phyloP scores from a whole-genome alignment of 1,284 basidiomycete species.

The Cryptococcus sp. region DNA sequence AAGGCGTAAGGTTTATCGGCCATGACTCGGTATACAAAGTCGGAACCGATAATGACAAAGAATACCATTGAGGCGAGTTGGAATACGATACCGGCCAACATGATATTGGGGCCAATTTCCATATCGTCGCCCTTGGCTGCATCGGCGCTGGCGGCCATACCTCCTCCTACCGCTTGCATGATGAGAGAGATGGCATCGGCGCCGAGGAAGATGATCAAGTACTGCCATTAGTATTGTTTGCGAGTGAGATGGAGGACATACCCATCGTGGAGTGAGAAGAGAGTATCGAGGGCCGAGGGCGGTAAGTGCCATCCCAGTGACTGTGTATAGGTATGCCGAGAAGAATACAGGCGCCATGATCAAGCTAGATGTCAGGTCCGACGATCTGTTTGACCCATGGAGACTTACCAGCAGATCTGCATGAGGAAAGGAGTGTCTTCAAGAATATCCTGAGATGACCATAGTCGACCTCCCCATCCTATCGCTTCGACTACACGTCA shows the following conservation, averaged over 20 bases:
- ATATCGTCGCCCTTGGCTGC: constrained; percentile 7
- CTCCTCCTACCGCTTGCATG: constrained; percentile 47
- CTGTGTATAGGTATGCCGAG: constrained; percentile 35
- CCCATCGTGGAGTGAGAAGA: constrained; percentile 30
- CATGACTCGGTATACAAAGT: constrained; percentile 28
- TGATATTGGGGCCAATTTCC: constrained; percentile 15
- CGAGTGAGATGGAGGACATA: constrained; percentile 1
- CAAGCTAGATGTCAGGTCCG: constrained; percentile 7
- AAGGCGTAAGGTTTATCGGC: constrained; percentile 19
- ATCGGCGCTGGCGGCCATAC: constrained; percentile 22
- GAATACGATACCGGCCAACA: constrained; percentile 31
- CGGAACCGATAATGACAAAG: constrained; percentile 27
- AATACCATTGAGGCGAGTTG: constrained; percentile 37
- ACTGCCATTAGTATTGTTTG: constrained; percentile 6
- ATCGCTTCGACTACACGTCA: constrained; percentile 8
- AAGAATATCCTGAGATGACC: constrained; percentile 13
- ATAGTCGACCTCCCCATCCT: constrained; percentile 17
- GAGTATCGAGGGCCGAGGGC: constrained; percentile 40
- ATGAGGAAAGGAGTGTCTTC: constrained; percentile 15
- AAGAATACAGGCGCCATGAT: constrained; percentile 23
- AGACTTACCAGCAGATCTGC: constrained; percentile 18
- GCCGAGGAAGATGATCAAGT: constrained; percentile 40
- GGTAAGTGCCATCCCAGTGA: constrained; percentile 40
- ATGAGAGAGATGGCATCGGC: constrained; percentile 44
- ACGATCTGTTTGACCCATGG: too few relatives aligned